Conservation (phyloP, 306 rosid genomes). For the Malus asiatica region DNA sequence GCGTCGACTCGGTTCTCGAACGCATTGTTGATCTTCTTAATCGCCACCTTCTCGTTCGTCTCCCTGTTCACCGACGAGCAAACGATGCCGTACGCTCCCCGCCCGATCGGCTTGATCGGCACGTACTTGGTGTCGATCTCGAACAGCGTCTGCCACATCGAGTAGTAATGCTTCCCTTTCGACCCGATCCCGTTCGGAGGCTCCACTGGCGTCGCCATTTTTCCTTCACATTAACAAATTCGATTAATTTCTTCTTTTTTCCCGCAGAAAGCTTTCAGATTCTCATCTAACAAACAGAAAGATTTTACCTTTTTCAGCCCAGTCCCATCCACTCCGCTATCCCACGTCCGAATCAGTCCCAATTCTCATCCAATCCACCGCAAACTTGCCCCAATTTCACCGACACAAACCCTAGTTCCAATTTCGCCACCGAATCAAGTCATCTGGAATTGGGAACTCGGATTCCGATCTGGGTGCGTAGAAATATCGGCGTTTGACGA, state of each 20-base stretch:
- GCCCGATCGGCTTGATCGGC: slow-evolving; percentile 90
- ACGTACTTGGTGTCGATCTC: slow-evolving; percentile 85
- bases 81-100: slow-evolving; percentile 87
- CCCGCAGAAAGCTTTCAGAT: background rate
- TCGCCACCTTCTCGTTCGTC: slow-evolving; percentile 78
- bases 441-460: background rate
- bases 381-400: background rate
- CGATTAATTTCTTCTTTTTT: background rate
- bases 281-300: background rate
- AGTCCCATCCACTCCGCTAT: background rate
- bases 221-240: slow-evolving; percentile 9
- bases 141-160: slow-evolving; percentile 90
- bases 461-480: slow-evolving; percentile 3
- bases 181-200: slow-evolving; percentile 75
- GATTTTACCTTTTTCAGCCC: background rate
- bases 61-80: slow-evolving; percentile 83
- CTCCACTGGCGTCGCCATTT: slow-evolving; percentile 85
- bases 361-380: background rate
- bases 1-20: slow-evolving; percentile 88
- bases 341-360: background rate
- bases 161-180: slow-evolving; percentile 73
- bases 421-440: slow-evolving; percentile 1
- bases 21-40: slow-evolving; percentile 74
- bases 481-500: background rate
- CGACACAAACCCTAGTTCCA: background rate